phyloP scores from a whole-genome alignment of 208 protist genomes.

The Leishmania gerbilli region DNA sequence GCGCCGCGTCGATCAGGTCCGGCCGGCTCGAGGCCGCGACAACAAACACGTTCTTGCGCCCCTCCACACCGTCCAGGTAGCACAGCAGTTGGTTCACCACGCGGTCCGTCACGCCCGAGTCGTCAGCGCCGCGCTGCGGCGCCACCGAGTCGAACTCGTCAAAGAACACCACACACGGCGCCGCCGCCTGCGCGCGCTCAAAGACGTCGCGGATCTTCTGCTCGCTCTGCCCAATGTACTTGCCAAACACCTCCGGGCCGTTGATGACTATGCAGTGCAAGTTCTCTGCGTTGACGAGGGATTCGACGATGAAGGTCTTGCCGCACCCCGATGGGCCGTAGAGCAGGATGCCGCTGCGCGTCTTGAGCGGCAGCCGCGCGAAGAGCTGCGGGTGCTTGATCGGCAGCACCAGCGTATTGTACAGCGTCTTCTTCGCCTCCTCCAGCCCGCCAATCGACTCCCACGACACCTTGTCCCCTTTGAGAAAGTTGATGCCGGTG shows the following conservation, averaged over 20 bases:
- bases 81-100: slow-evolving; percentile 98
- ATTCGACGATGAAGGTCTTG: slow-evolving; percentile 89
- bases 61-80: slow-evolving; percentile 98
- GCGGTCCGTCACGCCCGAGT: slow-evolving; percentile 93
- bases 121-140: slow-evolving; percentile 85
- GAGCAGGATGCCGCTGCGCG: slow-evolving; percentile 90
- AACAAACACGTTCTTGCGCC: slow-evolving; percentile 95
- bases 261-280: slow-evolving; percentile 93
- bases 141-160: slow-evolving; percentile 96
- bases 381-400: slow-evolving; percentile 94
- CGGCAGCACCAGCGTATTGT: slow-evolving; percentile 95
- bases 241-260: slow-evolving; percentile 94
- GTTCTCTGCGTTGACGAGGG: slow-evolving; percentile 74
- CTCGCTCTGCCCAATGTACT: slow-evolving; percentile 95
- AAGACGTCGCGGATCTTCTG: slow-evolving; percentile 94
- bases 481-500: slow-evolving; percentile 80
- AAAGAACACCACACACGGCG: slow-evolving; percentile 95
- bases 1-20: slow-evolving; percentile 96
- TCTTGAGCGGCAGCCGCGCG: slow-evolving; percentile 87
- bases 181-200: slow-evolving; percentile 82
- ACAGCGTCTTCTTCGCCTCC: slow-evolving; percentile 93
- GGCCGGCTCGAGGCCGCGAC: slow-evolving; percentile 99
- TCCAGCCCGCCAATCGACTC: slow-evolving; percentile 91
- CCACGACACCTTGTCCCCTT: slow-evolving; percentile 68
- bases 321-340: slow-evolving; percentile 94